Evolutionary conservation across 2,329 filamentous ascomycete genomes (phyloP).

Genomic region (Neonectria punicea): DNA sequence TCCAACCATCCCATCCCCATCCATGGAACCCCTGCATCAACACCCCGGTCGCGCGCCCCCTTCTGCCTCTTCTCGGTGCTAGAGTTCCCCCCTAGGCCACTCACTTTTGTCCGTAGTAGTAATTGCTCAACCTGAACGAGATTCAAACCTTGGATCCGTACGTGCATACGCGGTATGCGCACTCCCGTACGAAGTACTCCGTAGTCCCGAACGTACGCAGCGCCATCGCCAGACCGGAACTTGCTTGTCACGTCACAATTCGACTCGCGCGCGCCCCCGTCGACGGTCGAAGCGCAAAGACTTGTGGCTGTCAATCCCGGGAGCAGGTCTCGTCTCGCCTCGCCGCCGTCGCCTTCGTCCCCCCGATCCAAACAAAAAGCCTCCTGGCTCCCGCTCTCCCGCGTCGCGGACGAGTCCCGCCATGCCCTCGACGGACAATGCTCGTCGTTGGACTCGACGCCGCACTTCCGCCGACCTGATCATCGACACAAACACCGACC

Average conservation of each 20-base stretch:
- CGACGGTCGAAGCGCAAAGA: constrained; percentile 16
- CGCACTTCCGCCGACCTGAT: constrained; percentile 39
- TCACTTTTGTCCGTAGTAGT: constrained; percentile 19
- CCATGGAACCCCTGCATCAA: constrained; percentile 37
- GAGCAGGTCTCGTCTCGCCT: constrained; percentile 24
- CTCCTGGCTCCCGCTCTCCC: constrained; percentile 20
- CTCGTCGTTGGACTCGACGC: constrained; percentile 38
- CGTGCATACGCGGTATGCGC: constrained; percentile 30
- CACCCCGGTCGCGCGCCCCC: constrained; percentile 31
- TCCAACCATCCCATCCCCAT: constrained; percentile 14
- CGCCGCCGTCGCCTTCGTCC: constrained; percentile 15
- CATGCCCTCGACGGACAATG: constrained; percentile 43
- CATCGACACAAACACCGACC: constrained; percentile 38
- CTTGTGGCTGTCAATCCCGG: constrained; percentile 41
- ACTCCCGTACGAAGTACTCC: background rate
- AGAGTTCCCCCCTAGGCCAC: constrained; percentile 1
- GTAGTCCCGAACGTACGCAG: background rate
- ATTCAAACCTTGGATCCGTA: background rate
- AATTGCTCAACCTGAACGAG: constrained; percentile 6
- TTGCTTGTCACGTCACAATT: constrained; percentile 42
- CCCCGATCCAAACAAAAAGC: constrained; percentile 36
- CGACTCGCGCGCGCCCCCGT: constrained; percentile 23
- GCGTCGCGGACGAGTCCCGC: constrained; percentile 27
- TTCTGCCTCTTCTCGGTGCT: constrained; percentile 17
- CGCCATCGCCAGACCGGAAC: constrained; percentile 21